Percentiles rank a stretch among this genome's conserved stretches.
Evolutionary conservation across 768 basidiomycete species (phyloP).

Genomic region (Mrakia blollopis): DNA sequence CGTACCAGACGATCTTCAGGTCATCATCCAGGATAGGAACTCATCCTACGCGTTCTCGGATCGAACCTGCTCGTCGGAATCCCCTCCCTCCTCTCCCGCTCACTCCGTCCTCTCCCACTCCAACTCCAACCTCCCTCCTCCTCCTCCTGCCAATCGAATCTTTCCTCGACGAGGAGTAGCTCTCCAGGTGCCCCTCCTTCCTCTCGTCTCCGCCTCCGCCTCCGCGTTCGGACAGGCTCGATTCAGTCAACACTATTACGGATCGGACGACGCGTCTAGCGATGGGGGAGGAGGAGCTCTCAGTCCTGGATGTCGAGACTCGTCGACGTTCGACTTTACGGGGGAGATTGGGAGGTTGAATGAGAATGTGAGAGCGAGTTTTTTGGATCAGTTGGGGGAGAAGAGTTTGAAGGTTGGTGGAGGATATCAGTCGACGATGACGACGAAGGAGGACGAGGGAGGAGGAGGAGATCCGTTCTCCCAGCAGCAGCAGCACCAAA

Average conservation of each 20-base stretch:
- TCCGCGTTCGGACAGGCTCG: conserved; percentile 1
- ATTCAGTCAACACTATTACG: conserved; percentile 10
- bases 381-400: conserved; percentile 15
- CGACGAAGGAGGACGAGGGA: too few species aligned
- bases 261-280: conserved; percentile 23
- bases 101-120: neutral
- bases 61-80: neutral
- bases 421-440: neutral
- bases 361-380: conserved; percentile 23
- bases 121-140: neutral
- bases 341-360: conserved; percentile 21
- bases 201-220: neutral
- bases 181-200: conserved; percentile 6
- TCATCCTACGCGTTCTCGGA: neutral
- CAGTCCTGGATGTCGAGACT: conserved; percentile 17
- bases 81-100: neutral
- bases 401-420: neutral
- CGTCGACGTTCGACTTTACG: conserved; percentile 25
- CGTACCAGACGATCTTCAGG: conserved; percentile 5
- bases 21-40: conserved; percentile 12
- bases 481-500: neutral
- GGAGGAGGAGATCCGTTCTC: neutral
- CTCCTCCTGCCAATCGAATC: conserved; percentile 21
- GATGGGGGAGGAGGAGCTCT: conserved; percentile 12
- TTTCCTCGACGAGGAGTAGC: conserved; percentile 23